Conservation (phyloP, 495 filamentous ascomycete species). For the Tuber melanosporum region DNA sequence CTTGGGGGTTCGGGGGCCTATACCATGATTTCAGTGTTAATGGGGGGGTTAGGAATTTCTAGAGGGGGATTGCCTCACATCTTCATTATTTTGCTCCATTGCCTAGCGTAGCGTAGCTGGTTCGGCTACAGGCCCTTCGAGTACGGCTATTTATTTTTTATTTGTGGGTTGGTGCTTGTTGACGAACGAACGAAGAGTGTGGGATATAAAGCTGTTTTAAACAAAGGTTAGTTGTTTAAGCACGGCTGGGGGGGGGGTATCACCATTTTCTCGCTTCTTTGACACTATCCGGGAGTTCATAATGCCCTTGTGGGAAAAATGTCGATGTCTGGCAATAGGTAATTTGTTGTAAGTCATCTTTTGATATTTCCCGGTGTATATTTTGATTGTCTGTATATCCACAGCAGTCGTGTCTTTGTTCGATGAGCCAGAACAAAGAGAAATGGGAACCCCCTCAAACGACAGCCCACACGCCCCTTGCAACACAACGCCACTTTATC, state of each 20-base stretch:
- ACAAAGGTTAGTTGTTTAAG: not conserved
- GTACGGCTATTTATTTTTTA: not conserved
- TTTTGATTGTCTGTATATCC: not conserved
- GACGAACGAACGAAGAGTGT: not conserved
- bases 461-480: not conserved
- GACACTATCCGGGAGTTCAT: not conserved
- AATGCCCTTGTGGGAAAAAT: constrained; percentile 17
- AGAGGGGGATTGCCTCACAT: not conserved
- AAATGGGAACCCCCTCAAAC: not conserved
- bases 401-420: constrained; percentile 20
- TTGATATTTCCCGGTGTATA: constrained; percentile 9
- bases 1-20: not conserved
- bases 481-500: constrained; percentile 3
- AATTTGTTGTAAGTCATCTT: not conserved
- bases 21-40: not conserved
- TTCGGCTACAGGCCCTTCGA: not conserved
- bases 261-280: not conserved
- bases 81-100: not conserved
- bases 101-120: not conserved
- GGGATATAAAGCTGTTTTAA: constrained; percentile 4
- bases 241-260: not conserved
- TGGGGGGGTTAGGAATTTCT: not conserved
- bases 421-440: constrained; percentile 19
- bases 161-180: not conserved
- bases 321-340: not conserved